phyloP scores from a whole-genome alignment of 257 asterid genomes.

The Nicotiana sylvestris region DNA sequence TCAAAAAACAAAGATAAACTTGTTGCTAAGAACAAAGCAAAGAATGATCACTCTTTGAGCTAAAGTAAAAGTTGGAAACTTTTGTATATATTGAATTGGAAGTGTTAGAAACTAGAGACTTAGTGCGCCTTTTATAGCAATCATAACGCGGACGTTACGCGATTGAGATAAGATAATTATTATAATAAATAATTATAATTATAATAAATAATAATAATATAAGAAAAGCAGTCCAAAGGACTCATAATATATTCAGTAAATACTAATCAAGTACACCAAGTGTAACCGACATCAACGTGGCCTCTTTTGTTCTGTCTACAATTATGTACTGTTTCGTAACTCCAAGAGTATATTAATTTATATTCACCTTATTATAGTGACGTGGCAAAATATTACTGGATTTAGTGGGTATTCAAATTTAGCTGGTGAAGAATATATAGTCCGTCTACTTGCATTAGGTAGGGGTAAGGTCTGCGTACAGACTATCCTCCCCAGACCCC shows the following conservation, averaged over 20 bases:
- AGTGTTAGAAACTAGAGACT: background rate
- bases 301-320: background rate
- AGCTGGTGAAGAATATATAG: no score
- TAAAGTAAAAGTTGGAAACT: background rate
- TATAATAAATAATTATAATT: no score
- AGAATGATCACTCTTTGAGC: background rate
- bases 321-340: no score
- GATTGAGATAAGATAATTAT: slow-evolving; percentile 7
- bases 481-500: no score
- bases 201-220: no score
- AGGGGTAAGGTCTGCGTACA: no score
- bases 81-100: background rate
- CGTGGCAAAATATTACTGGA: background rate
- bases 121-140: slow-evolving; percentile 36
- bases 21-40: background rate
- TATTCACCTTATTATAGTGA: background rate
- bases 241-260: background rate
- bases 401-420: background rate
- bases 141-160: slow-evolving; percentile 48
- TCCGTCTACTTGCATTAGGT: no score
- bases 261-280: slow-evolving; percentile 27
- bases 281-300: slow-evolving; percentile 25
- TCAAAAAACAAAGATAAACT: background rate
- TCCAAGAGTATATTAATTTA: no score
- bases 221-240: slow-evolving; percentile 2